A percentile compares a stretch with the other conserved stretches of the same genome.
phyloP scores from a whole-genome alignment of 2,329 filamentous ascomycete genomes.

The Fusarium solani-melongenae region DNA sequence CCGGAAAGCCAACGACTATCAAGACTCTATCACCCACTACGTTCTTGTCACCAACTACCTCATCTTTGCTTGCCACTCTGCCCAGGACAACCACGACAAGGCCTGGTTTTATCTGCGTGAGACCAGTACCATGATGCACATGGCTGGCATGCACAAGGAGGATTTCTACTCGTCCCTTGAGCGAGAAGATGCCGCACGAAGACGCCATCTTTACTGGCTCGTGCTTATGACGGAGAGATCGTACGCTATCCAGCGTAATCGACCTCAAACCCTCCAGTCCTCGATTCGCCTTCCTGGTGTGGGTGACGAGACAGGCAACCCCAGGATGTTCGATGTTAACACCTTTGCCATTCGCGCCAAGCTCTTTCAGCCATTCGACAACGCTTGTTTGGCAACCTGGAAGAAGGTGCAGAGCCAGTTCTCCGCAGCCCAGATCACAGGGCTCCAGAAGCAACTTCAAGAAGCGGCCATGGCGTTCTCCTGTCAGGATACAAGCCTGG shows the following conservation, averaged over 20 bases:
- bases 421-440: conserved; percentile 65
- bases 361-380: conserved; percentile 74
- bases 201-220: conserved; percentile 78
- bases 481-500: conserved; percentile 63
- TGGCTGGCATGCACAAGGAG: conserved; percentile 71
- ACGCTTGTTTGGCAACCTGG: conserved; percentile 72
- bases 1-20: conserved; percentile 70
- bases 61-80: conserved; percentile 78
- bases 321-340: conserved; percentile 62
- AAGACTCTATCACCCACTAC: conserved; percentile 66
- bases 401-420: conserved; percentile 71
- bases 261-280: conserved; percentile 76
- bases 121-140: conserved; percentile 75
- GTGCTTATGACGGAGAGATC: conserved; percentile 78
- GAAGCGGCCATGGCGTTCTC: conserved; percentile 65
- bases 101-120: conserved; percentile 86
- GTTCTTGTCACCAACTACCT: conserved; percentile 81
- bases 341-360: conserved; percentile 70
- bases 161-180: conserved; percentile 70
- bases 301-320: conserved; percentile 69
- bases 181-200: conserved; percentile 69
- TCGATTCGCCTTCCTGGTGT: conserved; percentile 74
- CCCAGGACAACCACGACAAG: conserved; percentile 77
- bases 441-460: conserved; percentile 71
- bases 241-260: conserved; percentile 77